Percentiles rank a stretch among this genome's conserved stretches.
Conservation (phyloP, 441 rosid species). For the Erodium trifolium region DNA sequence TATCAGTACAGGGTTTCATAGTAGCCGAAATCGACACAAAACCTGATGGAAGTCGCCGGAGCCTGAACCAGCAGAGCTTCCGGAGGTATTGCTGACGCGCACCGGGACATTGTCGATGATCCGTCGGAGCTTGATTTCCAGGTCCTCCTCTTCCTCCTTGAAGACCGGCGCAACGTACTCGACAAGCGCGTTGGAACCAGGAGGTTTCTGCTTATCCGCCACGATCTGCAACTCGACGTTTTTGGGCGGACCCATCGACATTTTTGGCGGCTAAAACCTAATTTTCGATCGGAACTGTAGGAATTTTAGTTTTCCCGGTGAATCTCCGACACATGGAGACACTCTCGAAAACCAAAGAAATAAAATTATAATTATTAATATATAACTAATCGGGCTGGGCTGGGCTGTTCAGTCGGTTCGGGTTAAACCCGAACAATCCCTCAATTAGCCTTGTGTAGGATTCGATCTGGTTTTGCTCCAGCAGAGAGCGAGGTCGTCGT, state of each 20-base stretch:
- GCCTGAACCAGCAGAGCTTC: constrained; percentile 99
- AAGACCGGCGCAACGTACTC: constrained; percentile 65
- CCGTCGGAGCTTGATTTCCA: constrained; percentile 82
- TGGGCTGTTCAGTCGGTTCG: background rate
- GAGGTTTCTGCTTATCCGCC: constrained; percentile 15
- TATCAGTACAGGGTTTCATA: too few species aligned
- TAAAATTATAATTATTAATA: too few species aligned
- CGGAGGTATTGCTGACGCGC: constrained; percentile 85
- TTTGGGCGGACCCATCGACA: constrained; percentile 44
- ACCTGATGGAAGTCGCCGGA: constrained; percentile 97
- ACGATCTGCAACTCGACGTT: constrained; percentile 38
- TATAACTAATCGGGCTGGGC: too few species aligned
- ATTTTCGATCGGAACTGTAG: too few species aligned
- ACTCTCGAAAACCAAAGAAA: too few species aligned
- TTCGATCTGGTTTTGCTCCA: background rate
- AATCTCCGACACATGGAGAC: too few species aligned
- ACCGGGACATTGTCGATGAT: constrained; percentile 92
- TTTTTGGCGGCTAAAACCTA: constrained; percentile 10
- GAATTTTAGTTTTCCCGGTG: too few species aligned
- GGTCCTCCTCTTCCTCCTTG: constrained; percentile 80
- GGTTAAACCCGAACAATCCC: background rate
- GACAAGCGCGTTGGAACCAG: constrained; percentile 49
- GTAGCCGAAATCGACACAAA: background rate
- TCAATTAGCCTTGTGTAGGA: background rate
- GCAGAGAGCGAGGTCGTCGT: constrained; percentile 23